Percentiles rank a stretch among this genome's conserved stretches.
These are phyloP conservation scores for Capsicum pubescens DNA, from an alignment of 257 asterid genomes.

Conservation along the genomic window DNA sequence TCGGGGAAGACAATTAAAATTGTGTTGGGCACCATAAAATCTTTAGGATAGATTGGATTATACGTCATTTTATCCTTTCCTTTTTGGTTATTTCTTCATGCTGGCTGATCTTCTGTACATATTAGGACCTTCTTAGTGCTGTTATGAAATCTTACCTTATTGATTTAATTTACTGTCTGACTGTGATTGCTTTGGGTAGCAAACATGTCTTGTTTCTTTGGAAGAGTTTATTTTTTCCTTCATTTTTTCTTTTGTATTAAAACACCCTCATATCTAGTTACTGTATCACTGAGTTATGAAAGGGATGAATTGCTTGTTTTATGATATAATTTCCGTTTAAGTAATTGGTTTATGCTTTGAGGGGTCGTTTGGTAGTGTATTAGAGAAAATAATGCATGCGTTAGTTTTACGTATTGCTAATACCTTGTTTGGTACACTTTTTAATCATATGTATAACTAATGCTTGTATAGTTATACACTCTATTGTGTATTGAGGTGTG, in stretches of 20 bases:
- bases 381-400: no score
- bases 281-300: neutral
- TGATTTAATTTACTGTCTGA: neutral
- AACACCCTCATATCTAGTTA: neutral
- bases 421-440: no score
- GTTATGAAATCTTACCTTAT: constrained; percentile 9
- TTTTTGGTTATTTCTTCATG: neutral
- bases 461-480: no score
- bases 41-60: constrained; percentile 16
- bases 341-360: neutral
- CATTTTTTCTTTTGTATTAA: neutral
- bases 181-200: constrained; percentile 10
- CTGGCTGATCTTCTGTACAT: constrained; percentile 21
- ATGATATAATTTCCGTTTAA: neutral
- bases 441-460: no score
- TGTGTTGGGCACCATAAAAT: neutral
- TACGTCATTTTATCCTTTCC: no score
- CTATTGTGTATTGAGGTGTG: no score
- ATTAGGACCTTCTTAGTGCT: neutral
- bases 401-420: no score
- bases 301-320: constrained; percentile 8
- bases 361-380: no score
- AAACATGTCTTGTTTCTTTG: neutral
- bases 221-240: neutral
- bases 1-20: neutral